These are phyloP conservation scores for Amanita inopinata DNA, from an alignment of 768 basidiomycete species.

Conservation along the genomic window DNA sequence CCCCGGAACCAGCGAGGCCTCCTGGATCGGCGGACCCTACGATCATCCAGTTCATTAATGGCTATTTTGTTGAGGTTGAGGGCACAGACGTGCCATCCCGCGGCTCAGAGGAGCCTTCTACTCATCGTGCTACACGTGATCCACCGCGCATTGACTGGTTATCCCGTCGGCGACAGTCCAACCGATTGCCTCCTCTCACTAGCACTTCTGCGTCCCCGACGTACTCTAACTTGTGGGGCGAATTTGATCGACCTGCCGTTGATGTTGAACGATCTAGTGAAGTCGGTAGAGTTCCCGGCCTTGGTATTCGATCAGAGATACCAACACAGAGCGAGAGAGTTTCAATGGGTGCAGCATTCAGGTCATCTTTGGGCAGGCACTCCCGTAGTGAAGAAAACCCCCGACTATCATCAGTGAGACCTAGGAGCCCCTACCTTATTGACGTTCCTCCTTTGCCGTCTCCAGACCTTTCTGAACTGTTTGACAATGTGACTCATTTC, in stretches of 20 bases:
- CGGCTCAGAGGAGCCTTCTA: background rate
- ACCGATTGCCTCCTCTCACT: background rate
- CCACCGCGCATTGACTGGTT: constrained; percentile 5
- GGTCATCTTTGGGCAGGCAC: constrained; percentile 5
- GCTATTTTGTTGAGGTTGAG: background rate
- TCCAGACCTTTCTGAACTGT: constrained; percentile 21
- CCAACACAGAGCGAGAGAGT: background rate
- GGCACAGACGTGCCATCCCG: background rate
- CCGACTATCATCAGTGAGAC: background rate
- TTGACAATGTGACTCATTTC: constrained; percentile 14
- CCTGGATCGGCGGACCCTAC: too few relatives aligned
- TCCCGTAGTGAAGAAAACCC: background rate
- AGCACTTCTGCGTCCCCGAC: too few relatives aligned
- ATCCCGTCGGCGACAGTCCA: background rate
- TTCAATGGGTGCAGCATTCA: background rate
- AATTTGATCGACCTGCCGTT: background rate
- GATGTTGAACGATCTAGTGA: background rate
- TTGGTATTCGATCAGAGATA: background rate
- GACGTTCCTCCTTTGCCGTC: constrained; percentile 20
- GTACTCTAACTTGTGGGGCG: background rate
- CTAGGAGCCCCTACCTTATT: constrained; percentile 8
- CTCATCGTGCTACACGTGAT: constrained; percentile 1
- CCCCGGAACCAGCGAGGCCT: background rate
- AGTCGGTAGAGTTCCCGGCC: background rate
- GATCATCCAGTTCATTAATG: too few relatives aligned